Evolutionary conservation across 2,329 filamentous ascomycete species (phyloP), one percentile per base, ranked within the genome.

Genomic region (Phialophora chinensis): DNA sequence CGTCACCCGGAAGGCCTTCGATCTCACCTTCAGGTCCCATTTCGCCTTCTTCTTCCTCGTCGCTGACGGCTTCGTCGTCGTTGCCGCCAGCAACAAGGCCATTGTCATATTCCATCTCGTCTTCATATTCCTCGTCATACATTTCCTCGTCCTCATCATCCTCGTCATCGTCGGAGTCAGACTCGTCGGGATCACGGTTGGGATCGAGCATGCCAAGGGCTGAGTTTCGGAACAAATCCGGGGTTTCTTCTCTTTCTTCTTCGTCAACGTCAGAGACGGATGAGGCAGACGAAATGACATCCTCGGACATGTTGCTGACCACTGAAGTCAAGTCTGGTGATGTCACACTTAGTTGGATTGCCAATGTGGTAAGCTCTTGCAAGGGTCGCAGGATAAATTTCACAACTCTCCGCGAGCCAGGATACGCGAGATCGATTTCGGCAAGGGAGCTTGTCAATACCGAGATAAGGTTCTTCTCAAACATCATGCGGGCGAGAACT

Each of bases 161-260:
- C 17, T 85, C 86, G 14, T 83, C 83, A 54, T 77, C 77, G 12
- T 82, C 83, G 68, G 88, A 89, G 35, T 91, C 92, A 58, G 92
- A 93, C 69, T 94, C 59, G 67, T 92, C 59, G 67, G 91, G 90
- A 67, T 93, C 90, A 65, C 90, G 87, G 58, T 89, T 87, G 71
- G 91, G 90, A 77, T 98, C 95, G 61, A 97, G 89, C 88, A 98
- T 96, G 58, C 95, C 94, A 25, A 99, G 83, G 1, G 96, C 92
- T 1, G 95, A 98, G 78, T 98, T 97, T 61, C 96, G 91, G 81
- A 97, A 98, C 23, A 99, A 85, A 79, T 99, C 95, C 33, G 96
- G 95, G 4, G 96, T 99, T 77, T 98, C 95, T 78, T 97, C 93
- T 53, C 93, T 89, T 63, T 92, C 90, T 68, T 92, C 90, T 67